These are phyloP conservation scores for Colletotrichum liriopes DNA, from an alignment of 2,329 filamentous ascomycete genomes.

Conservation along the genomic window DNA sequence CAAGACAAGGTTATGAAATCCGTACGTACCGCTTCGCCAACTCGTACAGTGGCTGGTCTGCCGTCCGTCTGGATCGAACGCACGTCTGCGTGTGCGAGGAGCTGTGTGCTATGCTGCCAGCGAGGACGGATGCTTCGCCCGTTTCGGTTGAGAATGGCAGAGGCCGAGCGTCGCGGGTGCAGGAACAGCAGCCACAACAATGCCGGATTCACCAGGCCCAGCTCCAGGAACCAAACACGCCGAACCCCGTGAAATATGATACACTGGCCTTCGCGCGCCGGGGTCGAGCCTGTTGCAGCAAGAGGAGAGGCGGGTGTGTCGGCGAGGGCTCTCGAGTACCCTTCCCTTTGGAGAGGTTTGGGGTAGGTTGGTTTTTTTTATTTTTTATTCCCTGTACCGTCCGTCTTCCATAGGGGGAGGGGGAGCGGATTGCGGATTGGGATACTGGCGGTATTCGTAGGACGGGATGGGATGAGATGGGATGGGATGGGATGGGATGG, in stretches of 20 bases:
- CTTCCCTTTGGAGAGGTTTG: not conserved
- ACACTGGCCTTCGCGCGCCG: slow-evolving; percentile 24
- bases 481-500: slow-evolving; percentile 22
- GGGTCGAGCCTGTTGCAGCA: slow-evolving; percentile 15
- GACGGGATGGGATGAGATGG: slow-evolving; percentile 17
- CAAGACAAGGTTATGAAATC: slow-evolving; percentile 12
- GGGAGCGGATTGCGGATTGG: slow-evolving; percentile 1
- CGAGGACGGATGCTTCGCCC: not conserved
- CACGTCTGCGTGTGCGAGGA: not conserved
- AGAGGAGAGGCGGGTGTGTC: slow-evolving; percentile 17
- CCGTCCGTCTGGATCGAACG: not conserved
- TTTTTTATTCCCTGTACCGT: not conserved
- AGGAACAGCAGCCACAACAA: not conserved
- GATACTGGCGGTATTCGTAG: slow-evolving; percentile 5
- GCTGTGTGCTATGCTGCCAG: not conserved
- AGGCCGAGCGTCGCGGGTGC: slow-evolving; percentile 9
- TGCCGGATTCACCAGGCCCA: slow-evolving; percentile 23
- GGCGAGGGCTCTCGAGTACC: not conserved
- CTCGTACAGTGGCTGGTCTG: slow-evolving; percentile 12
- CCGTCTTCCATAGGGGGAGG: slow-evolving; percentile 2
- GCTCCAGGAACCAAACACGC: not conserved
- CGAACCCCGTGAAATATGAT: slow-evolving; percentile 11
- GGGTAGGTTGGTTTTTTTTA: not conserved
- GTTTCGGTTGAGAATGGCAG: not conserved
- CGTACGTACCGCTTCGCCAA: slow-evolving; percentile 10